Base-by-base conservation (phyloP, 441 rosid species). In the Arabidopsis lyrata region DNA sequence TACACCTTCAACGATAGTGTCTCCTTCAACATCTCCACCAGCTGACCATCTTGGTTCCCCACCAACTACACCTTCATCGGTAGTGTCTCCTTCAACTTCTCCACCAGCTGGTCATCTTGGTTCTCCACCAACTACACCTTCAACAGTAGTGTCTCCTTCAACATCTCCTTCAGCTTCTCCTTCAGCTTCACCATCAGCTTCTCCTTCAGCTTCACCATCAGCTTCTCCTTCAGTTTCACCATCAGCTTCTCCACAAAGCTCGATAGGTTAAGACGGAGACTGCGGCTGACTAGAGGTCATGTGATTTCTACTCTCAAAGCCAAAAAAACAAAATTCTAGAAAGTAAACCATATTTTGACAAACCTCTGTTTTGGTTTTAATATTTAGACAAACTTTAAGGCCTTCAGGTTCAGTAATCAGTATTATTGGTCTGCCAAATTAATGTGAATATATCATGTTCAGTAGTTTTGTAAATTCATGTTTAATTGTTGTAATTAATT, bases 401-500 rank as follows among this genome's bases (percentile, higher is more conserved):
- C 50, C 10, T n/a, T 53, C 2, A 52, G 35, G 36, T 38, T 24
- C 22, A 66, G 32, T 16, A 59, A 22, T 24, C 22, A 66, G 31
- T 16, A 58, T 31, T 63, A n/a, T 64, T 63, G 53, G 53, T 63
- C 6, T 48, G 15, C 56, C 44, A 45, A 11, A 12, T 48, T 12
- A 2, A 32, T 34, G 32, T 16, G 44, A 48, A 47, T 48, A 41
- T 41, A 60, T 24, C 27, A 24, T 24, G 27, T 24, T 24, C 4
- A 38, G 32, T 58, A 74, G 72, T 38, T 58, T 58, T 74, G 56
- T 41, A 42, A 59, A 66, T 66, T 49, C 12, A 49, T 66, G 49
- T 61, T 39, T 20, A 52, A 45, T 71, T 73, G 14, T 42, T 27
- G 47, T 27, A 42, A 22, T 5, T 15, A 47, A 41, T 42, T 42